A percentile compares a stretch with the other conserved stretches of the same genome.
Conservation (phyloP, 2,329 filamentous ascomycete genomes). For the Colletotrichum gloeosporioides region DNA sequence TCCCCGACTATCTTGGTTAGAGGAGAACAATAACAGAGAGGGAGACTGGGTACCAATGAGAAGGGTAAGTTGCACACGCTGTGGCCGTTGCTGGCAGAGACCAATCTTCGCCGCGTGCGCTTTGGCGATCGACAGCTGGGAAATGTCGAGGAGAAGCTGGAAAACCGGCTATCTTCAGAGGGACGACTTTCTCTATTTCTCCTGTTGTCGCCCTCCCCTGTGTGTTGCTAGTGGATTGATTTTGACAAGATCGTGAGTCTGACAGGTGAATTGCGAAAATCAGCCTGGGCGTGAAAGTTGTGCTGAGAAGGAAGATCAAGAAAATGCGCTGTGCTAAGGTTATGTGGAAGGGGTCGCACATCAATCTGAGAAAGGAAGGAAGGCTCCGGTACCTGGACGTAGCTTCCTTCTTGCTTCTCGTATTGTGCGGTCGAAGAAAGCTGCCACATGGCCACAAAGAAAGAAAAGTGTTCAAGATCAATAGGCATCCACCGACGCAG, state of each 20-base stretch:
- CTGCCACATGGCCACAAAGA: neutral
- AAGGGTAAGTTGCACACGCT: accelerated
- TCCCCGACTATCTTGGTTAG: neutral
- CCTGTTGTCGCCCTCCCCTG: accelerated
- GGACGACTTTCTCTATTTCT: accelerated
- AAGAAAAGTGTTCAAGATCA: neutral
- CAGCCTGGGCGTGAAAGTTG: accelerated
- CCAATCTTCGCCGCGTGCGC: neutral
- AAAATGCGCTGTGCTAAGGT: neutral
- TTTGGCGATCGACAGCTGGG: neutral
- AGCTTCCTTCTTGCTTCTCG: neutral
- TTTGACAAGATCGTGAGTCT: neutral
- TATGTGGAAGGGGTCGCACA: neutral
- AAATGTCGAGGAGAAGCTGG: neutral
- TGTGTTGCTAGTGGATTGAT: too few species aligned
- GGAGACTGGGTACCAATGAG: neutral
- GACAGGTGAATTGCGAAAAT: neutral
- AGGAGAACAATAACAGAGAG: neutral
- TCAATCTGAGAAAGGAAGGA: neutral
- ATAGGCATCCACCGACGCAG: neutral
- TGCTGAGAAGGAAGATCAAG: neutral
- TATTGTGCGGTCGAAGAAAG: neutral
- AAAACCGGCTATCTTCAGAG: neutral
- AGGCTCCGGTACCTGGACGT: neutral
- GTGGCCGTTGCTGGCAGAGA: neutral